Conservation (phyloP, 2,329 filamentous ascomycete genomes). For the Westerdykella aurantiaca region DNA sequence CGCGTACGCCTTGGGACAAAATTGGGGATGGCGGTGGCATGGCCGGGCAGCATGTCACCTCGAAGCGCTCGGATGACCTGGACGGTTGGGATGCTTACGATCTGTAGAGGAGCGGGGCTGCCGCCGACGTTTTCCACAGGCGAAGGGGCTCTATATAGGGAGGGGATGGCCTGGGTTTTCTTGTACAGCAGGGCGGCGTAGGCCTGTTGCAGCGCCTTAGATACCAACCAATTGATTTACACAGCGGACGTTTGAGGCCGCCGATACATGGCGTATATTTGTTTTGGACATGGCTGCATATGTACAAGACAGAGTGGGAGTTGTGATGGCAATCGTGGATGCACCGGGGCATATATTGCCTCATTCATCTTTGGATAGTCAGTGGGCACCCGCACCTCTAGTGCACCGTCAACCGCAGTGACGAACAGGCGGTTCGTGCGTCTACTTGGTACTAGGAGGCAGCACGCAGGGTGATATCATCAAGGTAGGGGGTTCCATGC, state of each 20-base stretch:
- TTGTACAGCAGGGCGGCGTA: conserved; percentile 7
- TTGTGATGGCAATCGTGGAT: neutral
- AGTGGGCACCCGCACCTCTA: too few relatives aligned
- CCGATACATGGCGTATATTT: conserved; percentile 3
- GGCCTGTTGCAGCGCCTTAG: conserved; percentile 18
- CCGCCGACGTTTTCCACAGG: conserved; percentile 9
- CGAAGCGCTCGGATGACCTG: conserved; percentile 28
- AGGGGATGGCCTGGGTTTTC: conserved; percentile 12
- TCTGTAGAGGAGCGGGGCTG: conserved; percentile 37
- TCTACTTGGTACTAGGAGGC: too few relatives aligned
- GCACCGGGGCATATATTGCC: too few relatives aligned
- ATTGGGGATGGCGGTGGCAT: conserved; percentile 5
- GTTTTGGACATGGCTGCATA: conserved; percentile 3
- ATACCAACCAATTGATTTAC: conserved; percentile 13
- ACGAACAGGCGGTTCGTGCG: too few relatives aligned
- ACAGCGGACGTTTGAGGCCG: conserved; percentile 16
- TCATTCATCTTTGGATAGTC: too few relatives aligned
- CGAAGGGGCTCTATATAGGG: conserved; percentile 16
- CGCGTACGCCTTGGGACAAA: conserved; percentile 35
- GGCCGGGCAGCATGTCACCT: conserved; percentile 9
- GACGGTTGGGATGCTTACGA: conserved; percentile 65
- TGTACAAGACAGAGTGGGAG: neutral
- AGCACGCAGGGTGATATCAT: too few relatives aligned
- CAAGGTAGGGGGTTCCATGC: too few relatives aligned
- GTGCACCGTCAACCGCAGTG: too few relatives aligned